Base-by-base conservation (phyloP, 768 basidiomycete genomes). In the Tubosaeta brunneosetosa region DNA sequence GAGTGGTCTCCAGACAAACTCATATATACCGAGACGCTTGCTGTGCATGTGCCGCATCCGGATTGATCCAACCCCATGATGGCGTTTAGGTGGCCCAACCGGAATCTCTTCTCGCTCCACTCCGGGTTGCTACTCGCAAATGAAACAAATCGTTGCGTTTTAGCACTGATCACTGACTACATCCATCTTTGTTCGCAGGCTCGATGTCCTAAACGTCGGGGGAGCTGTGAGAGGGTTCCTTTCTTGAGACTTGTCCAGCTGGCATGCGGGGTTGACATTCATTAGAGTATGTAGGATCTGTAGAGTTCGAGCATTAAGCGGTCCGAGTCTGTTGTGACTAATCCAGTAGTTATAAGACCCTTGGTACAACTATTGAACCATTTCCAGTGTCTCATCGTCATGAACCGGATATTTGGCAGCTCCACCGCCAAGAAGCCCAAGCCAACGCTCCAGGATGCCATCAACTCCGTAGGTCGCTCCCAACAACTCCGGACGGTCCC, bases 141-240 rank as follows among this genome's bases (percentile, higher is more conserved):
- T 32, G 44, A 32, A 32, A 45, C 44, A 19, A 22, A 16, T 32
- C 9, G n/a, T 31, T 32, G 10, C 22, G 45, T 36, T 17, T 33
- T 32, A 7, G 16, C 31, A 13, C 17, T 32, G 31, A 45, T 32
- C 8, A 25, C 64, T 61, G 50, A 66, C 53, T 17, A 29, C 12
- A n/a, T 49, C 43, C 44, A 42, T 25, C 51, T 40, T 10, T 38
- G 41, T 47, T 29, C 53, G 6, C 61, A 88, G 86, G 65, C 74
- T 97, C 59, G 94, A 97, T 65, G 83, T 91, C 9, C 74, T 86
- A 55, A 94, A 92, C 61, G 91, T 97, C 0, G 93, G 93, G 9
- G 87, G 93, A 2, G 94, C 93, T 1, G 86, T 97, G 50, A 79
- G 89, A 55, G 94, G 94, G 0, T 95, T 97, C 74, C 71, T 97